phyloP scores from a whole-genome alignment of 768 basidiomycete genomes.

The Suillus ampliporus region DNA sequence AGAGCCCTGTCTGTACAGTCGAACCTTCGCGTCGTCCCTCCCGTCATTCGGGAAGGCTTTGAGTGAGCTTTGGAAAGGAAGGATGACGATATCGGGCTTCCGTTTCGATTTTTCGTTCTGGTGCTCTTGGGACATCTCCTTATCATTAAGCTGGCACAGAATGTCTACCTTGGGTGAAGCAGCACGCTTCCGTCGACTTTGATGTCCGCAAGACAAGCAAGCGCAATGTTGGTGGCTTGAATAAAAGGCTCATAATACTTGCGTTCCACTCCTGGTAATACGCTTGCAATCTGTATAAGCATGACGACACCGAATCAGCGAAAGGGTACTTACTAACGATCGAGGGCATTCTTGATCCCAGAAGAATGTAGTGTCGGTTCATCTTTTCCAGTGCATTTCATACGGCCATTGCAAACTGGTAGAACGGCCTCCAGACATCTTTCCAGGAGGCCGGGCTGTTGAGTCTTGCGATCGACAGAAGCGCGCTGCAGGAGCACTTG shows the following conservation, averaged over 20 bases:
- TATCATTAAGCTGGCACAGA: not conserved
- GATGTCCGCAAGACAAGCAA: not conserved
- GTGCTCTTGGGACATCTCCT: not conserved
- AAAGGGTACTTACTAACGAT: not conserved
- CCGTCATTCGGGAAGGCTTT: not conserved
- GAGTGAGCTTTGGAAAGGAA: not conserved
- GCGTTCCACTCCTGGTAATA: not conserved
- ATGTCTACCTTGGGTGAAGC: not conserved
- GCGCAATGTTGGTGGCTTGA: not conserved
- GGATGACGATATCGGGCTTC: conserved; percentile 9
- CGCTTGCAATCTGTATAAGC: not conserved
- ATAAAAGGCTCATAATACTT: conserved; percentile 1
- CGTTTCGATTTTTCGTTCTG: not conserved
- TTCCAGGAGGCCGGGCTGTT: not conserved
- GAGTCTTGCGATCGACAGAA: not conserved
- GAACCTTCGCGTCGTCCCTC: not conserved
- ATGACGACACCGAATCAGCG: not conserved
- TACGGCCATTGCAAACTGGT: not conserved
- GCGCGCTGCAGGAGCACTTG: not conserved
- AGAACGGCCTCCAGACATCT: not conserved
- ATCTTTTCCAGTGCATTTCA: no score
- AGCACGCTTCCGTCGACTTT: not conserved
- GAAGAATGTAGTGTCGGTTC: not conserved
- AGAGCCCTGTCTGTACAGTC: no score
- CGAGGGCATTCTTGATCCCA: not conserved